These are phyloP conservation scores for Vaccinium corymbosum DNA, from an alignment of 148 eudicot genomes.

Conservation along the genomic window DNA sequence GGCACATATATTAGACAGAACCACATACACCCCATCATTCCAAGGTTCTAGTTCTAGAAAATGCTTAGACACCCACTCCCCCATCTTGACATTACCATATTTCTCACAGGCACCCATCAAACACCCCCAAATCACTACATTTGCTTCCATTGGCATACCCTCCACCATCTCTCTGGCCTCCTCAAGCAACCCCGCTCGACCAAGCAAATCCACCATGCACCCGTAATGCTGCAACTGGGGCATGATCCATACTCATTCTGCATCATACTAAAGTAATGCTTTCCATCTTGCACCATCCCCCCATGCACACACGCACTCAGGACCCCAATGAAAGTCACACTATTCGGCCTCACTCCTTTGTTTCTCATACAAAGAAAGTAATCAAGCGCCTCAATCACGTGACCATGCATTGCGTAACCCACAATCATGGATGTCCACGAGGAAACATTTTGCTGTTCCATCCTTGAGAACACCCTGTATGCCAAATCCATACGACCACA, in stretches of 20 bases:
- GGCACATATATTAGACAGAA: constrained; percentile 74
- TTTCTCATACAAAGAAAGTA: constrained; percentile 52
- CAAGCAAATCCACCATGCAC: constrained; percentile 70
- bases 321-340: constrained; percentile 72
- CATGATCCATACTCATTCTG: constrained; percentile 38
- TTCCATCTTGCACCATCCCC: constrained; percentile 66
- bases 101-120: constrained; percentile 86
- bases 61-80: constrained; percentile 63
- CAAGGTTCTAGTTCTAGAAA: constrained; percentile 63
- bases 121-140: constrained; percentile 74
- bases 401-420: constrained; percentile 68
- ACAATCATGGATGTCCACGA: constrained; percentile 92
- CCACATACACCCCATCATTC: constrained; percentile 80
- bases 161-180: constrained; percentile 56
- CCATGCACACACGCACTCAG: constrained; percentile 86
- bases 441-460: constrained; percentile 56
- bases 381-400: constrained; percentile 46
- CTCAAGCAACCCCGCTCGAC: constrained; percentile 52
- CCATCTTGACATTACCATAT: constrained; percentile 60
- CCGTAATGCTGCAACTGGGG: constrained; percentile 57
- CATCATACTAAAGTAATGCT: constrained; percentile 56
- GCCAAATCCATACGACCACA: constrained; percentile 90
- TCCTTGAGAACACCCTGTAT: constrained; percentile 44
- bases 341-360: constrained; percentile 53
- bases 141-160: constrained; percentile 53